Evolutionary conservation across 2,329 filamentous ascomycete genomes (phyloP), one percentile per base, ranked within the genome.

Genomic region (Hymenoscyphus albidus): DNA sequence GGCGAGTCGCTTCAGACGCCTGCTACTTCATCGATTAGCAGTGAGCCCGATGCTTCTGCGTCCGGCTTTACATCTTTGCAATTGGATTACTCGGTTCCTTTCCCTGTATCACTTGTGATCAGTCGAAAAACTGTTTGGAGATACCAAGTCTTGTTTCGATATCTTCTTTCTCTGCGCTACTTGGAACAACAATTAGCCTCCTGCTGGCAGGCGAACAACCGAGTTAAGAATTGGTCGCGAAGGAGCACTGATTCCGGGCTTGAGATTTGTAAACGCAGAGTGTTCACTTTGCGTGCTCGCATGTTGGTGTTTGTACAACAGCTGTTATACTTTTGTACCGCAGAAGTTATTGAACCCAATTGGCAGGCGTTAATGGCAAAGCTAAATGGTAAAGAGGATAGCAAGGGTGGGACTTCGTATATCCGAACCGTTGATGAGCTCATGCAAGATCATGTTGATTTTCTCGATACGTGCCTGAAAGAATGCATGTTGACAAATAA

Each of bases 371-470:
- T 99, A 67, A 97, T 97, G 92, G 87, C 89, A n/a, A 84, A 92
- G 39, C 82, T 98, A 5, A 89, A 88, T 80, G 85, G 81, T 10
- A 83, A 83, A 66, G 84, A 86, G 63, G 79, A 81, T 13, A 75
- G 75, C 67, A 74, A 77, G 64, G 75, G 76, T 39, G 75, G 76
- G 2, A 62, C 66, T 31, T 73, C 73, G n/a, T 75, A 78, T 6
- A 81, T 80, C 51, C 79, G 93, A 44, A 99, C 95, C 0, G 95
- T 99, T 0, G 95, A 99, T 74, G 93, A 98, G 79, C 80, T 99
- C 74, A 99, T 99, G 95, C 92, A 98, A 79, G 93, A 98, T 74
- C 95, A 99, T 78, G 93, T 99, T 66, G 95, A 98, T 78, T 99
- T 99, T 76, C 80, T 99, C 58, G 95, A 97, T 72, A 98, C 95